Evolutionary conservation across 495 filamentous ascomycete species (phyloP).

Genomic region (Hyaloscypha variabilis): DNA sequence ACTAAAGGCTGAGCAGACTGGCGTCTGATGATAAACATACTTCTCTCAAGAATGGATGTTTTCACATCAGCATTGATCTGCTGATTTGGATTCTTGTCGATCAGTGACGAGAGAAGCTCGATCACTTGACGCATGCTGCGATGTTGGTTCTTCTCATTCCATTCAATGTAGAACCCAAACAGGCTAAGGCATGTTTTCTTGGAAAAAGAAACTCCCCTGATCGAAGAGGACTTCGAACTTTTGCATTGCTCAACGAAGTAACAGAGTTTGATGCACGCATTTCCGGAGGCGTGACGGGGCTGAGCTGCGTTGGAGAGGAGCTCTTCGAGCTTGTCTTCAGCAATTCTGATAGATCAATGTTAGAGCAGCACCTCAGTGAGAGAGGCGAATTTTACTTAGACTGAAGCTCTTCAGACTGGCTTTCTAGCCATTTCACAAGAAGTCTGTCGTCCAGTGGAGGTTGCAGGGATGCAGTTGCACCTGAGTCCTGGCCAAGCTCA

Average conservation of each 20-base stretch:
- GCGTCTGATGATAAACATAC: slow-evolving; percentile 52
- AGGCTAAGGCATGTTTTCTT: slow-evolving; percentile 55
- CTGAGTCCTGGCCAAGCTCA: background rate
- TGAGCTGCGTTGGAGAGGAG: slow-evolving; percentile 48
- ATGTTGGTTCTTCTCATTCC: slow-evolving; percentile 72
- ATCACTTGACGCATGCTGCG: slow-evolving; percentile 77
- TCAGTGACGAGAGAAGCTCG: slow-evolving; percentile 54
- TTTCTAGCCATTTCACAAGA: slow-evolving; percentile 40
- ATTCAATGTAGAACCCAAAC: slow-evolving; percentile 72
- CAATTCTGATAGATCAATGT: slow-evolving; percentile 19
- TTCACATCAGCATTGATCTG: slow-evolving; percentile 39
- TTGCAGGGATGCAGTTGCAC: background rate
- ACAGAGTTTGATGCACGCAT: slow-evolving; percentile 53
- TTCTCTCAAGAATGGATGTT: slow-evolving; percentile 40
- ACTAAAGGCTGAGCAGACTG: slow-evolving; percentile 53
- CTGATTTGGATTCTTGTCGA: slow-evolving; percentile 50
- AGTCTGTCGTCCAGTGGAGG: slow-evolving; percentile 26
- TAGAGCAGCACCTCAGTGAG: slow-evolving; percentile 10
- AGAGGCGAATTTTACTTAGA: slow-evolving; percentile 27
- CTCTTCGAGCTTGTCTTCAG: slow-evolving; percentile 36
- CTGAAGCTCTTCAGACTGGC: slow-evolving; percentile 33
- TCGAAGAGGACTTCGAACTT: slow-evolving; percentile 41
- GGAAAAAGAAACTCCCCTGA: slow-evolving; percentile 50
- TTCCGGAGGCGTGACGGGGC: slow-evolving; percentile 44
- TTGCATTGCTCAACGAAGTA: slow-evolving; percentile 56